Evolutionary conservation across 2,329 filamentous ascomycete species (phyloP), one percentile per base, ranked within the genome.

Genomic region (Graphium sp.): DNA sequence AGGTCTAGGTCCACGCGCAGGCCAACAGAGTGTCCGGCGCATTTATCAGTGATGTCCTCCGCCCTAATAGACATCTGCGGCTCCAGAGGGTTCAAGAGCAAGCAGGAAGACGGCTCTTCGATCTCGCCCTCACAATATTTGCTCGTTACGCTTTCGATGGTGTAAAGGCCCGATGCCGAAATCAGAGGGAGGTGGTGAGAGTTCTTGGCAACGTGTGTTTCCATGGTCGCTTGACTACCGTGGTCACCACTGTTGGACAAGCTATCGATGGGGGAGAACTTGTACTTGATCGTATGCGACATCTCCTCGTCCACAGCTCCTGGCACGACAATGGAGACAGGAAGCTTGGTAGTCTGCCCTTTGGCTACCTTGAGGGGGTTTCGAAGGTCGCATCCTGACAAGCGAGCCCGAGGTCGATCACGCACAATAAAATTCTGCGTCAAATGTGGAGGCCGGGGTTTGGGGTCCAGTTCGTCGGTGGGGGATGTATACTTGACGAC

Each of bases 21-120:
- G 22, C 89, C 89, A 35, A 98, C 81, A 0, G 89, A 83, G 44
- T 84, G 93, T 26, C 85, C 84, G 20, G 85, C 87, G 48, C 89
- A 98, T 47, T 91, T 92, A 50, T 98, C 89, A 29, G 82, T 79
- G 24, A 98, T 84, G 36, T 84, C 76, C 40, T 92, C 79, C 6
- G 73, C 64, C 18, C 66, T 66, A 28, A 98, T 58, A 5, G 69
- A 61, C 33, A 98, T 50, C 31, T 76, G 71, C 7, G 89, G 89
- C 51, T 93, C 76, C 1, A 89, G 75, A 5, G 89, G 89, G 39
- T 95, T 98, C 38, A 91, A 64, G 30, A 98, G 58, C 33, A 93
- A 62, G 48, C 87, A 95, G n/a, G 85, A 89, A 3, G 87, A 81
- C 17, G 89, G 89, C 48, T 98, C 89, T 37, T 87, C 66, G 5